Base-by-base conservation (phyloP, 257 asterid genomes). In the Gentiana straminea region DNA sequence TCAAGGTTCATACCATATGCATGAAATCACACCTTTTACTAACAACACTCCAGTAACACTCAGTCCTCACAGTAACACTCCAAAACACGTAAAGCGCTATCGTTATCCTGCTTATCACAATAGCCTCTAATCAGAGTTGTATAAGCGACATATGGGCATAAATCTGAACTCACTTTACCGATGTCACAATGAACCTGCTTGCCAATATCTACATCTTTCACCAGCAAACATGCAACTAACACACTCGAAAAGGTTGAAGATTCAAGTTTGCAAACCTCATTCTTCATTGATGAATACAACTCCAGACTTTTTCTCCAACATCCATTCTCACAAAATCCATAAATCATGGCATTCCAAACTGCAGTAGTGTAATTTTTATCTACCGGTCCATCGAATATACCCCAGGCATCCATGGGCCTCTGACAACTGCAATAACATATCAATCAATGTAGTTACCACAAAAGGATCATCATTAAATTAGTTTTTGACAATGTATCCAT, bases 301-400 rank as follows among this genome's bases (percentile, higher is more conserved):
- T 71, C 65, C 75, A 84, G 70, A 64, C 88, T 66, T 43, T 79
- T 73, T 52, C 59, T 64, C 92, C 89, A 87, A 50, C 72, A 54
- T 52, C 94, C 88, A 55, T 81, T 81, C 57, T 77, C 82, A 4
- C 73, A 67, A 66, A 87, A 81, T 9, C 90, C 84, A 60, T 70
- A 73, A 65, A 91, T 83, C 86, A 91, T 79, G 13, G 84, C 78
- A 67, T 87, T 91, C 90, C 90, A 87, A 37, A 75, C 78, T 33
- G 76, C 95, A 33, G 77, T 63, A 51, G 52, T 65, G 49, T 50
- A 37, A 32, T 48, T 41, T 68, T 65, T 81, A 60, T 67, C 67
- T 64, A 64, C 76, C 62, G 67, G 65, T 65, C 67, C 68, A 50
- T 66, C 68, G 46, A 91, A 87, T 57, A 87, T 70, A 43, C 64